Conservation (phyloP, 495 filamentous ascomycete species). For the Oidiodendron maius region DNA sequence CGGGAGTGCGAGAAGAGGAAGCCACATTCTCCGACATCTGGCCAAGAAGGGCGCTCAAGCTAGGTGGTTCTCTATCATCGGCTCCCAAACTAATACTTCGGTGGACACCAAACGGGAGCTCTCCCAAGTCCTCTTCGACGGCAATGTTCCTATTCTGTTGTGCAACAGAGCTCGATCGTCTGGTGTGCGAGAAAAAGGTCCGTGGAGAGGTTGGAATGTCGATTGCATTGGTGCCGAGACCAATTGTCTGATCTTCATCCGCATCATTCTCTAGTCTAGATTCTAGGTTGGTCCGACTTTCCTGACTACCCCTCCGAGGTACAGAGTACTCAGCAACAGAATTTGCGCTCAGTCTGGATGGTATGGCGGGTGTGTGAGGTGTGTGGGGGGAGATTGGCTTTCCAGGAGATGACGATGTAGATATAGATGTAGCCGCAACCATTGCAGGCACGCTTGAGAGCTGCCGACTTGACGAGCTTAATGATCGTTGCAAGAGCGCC, state of each 20-base stretch:
- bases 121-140: conserved; percentile 55
- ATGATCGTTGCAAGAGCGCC: conserved; percentile 73
- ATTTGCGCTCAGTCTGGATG: conserved; percentile 84
- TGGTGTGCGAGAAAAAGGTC: conserved; percentile 49
- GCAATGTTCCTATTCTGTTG: conserved; percentile 50
- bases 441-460: conserved; percentile 78
- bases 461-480: conserved; percentile 77
- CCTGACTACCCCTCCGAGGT: conserved; percentile 23
- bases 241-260: conserved; percentile 37
- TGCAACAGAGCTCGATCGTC: conserved; percentile 75
- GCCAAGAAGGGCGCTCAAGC: conserved; percentile 47
- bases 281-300: conserved; percentile 15
- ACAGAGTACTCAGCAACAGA: conserved; percentile 71
- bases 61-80: conserved; percentile 56
- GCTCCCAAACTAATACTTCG: conserved; percentile 73
- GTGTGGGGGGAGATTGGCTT: conserved; percentile 93
- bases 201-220: conserved; percentile 78
- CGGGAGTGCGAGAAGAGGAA: conserved; percentile 25
- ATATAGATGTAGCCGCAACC: conserved; percentile 75
- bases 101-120: conserved; percentile 54
- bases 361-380: conserved; percentile 88
- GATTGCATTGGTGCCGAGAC: conserved; percentile 61
- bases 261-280: conserved; percentile 24
- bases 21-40: conserved; percentile 22
- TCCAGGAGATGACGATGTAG: conserved; percentile 79